Conservation (phyloP, 2,329 filamentous ascomycete species). For the Claviceps pusilla region DNA sequence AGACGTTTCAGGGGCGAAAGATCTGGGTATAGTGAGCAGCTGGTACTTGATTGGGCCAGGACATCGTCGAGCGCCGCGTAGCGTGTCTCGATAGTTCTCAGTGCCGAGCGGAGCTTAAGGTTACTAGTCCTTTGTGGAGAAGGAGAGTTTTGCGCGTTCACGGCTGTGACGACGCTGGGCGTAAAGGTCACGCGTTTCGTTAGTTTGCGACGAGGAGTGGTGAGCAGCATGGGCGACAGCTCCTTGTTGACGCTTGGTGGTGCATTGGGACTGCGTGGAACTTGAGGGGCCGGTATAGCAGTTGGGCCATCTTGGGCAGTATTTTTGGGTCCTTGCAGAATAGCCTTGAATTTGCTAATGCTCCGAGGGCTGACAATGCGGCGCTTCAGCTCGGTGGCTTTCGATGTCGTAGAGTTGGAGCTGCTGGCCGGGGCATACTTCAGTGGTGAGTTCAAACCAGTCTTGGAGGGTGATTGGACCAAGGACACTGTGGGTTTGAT, state of each 20-base stretch:
- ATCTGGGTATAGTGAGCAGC: constrained; percentile 37
- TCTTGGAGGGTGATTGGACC: constrained; percentile 34
- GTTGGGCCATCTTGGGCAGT: constrained; percentile 26
- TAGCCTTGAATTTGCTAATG: constrained; percentile 43
- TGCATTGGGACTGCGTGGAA: constrained; percentile 33
- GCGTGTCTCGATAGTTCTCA: constrained; percentile 10
- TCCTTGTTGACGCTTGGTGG: constrained; percentile 31
- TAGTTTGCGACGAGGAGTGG: constrained; percentile 52
- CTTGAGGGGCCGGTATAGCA: constrained; percentile 31
- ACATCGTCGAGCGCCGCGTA: constrained; percentile 17
- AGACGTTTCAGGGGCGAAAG: constrained; percentile 28
- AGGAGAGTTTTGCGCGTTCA: constrained; percentile 34
- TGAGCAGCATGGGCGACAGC: constrained; percentile 36
- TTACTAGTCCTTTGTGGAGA: constrained; percentile 39
- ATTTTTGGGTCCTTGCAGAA: constrained; percentile 30
- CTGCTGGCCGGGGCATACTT: constrained; percentile 27
- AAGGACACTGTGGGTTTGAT: constrained; percentile 16
- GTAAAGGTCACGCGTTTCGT: constrained; percentile 70
- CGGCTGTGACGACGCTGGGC: constrained; percentile 44
- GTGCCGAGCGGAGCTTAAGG: constrained; percentile 25
- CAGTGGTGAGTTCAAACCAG: constrained; percentile 24
- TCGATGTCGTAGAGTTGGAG: constrained; percentile 16
- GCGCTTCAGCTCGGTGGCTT: constrained; percentile 18
- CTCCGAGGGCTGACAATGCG: constrained; percentile 33
- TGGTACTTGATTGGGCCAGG: constrained; percentile 12